Evolutionary conservation across 805 yeast genomes (phyloP), one percentile per base, ranked within the genome.

Genomic region (Priceomyces medius): DNA sequence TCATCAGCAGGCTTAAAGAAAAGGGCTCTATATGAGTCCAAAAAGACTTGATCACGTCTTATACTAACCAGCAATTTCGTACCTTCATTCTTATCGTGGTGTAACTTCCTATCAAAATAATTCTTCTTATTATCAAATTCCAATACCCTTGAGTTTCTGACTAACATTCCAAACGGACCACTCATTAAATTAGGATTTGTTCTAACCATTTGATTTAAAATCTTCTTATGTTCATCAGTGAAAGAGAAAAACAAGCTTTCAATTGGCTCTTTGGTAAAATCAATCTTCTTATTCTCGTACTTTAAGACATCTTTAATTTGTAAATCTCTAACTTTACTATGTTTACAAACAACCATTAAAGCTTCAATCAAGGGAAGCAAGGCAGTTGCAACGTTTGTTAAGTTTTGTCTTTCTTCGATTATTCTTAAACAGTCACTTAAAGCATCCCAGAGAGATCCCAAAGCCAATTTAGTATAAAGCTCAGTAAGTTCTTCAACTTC

Each of bases 291-390:
- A 13, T 75, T 81, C 50, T 85, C 88, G 55, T 76, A 85, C 53
- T 79, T 82, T 23, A 71, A 61, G 16, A 71, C 66, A 42, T 80
- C 87, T 43, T 77, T 74, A 6, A 73, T 66, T 47, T 71, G 82
- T 42, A 74, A 63, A 39, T 77, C 83, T 53, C 74, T 76, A 31
- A 80, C 82, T 46, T 77, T 77, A 50, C 88, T 79, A 55, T 87
- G 95, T 55, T 90, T 90, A 64, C 96, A 89, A n/a, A 93, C 93
- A 37, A 91, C 96, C 95, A 93, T 88, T 42, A 93, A 70, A 0
- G 96, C 82, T 59, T 91, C 99, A 46, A 91, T 88, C 46, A 89
- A 63, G 0, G 98, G 97, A 18, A 91, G 68, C 18, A 90, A 64
- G 1, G 87, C 83, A 1, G 95, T 84, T 0, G 96, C 89, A 34